Percentiles rank a stretch among this genome's conserved stretches.
These are phyloP conservation scores for Diddensiella santjacobensis DNA, from an alignment of 805 yeast genomes.

Conservation along the genomic window DNA sequence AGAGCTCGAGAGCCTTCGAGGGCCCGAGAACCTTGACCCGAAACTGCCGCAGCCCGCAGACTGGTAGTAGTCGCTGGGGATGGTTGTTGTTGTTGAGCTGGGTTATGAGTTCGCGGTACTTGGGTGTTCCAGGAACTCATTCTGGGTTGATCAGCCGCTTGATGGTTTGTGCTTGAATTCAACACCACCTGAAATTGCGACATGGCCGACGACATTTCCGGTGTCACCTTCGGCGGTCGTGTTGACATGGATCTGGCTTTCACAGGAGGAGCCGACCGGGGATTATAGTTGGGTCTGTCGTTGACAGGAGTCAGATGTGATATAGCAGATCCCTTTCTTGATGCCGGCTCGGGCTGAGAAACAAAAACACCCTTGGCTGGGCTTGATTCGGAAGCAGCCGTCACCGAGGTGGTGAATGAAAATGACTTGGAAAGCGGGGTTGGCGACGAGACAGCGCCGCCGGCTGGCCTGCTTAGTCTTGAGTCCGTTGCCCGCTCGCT, in stretches of 20 bases:
- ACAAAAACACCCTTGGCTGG: constrained; percentile 33
- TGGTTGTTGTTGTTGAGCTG: neutral
- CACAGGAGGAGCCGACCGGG: neutral
- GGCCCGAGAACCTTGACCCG: neutral
- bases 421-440: constrained; percentile 31
- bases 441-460: constrained; percentile 20
- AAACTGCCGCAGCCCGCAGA: neutral
- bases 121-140: neutral
- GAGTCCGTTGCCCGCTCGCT: constrained; percentile 12
- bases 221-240: constrained; percentile 20
- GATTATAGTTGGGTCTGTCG: neutral
- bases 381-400: constrained; percentile 30
- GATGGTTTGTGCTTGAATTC: constrained; percentile 12
- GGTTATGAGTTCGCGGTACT: neutral
- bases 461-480: neutral
- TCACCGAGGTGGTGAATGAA: constrained; percentile 27
- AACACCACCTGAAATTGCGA: constrained; percentile 31
- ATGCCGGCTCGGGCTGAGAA: neutral
- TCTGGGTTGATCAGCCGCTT: neutral
- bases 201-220: constrained; percentile 31
- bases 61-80: neutral
- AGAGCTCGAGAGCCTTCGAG: neutral
- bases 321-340: neutral
- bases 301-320: neutral
- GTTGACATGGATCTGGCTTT: neutral